Percentiles rank a stretch among this genome's conserved stretches.
These are phyloP conservation scores for Mollisiaceae sp. DNA, from an alignment of 2,329 filamentous ascomycete genomes.

Conservation along the genomic window DNA sequence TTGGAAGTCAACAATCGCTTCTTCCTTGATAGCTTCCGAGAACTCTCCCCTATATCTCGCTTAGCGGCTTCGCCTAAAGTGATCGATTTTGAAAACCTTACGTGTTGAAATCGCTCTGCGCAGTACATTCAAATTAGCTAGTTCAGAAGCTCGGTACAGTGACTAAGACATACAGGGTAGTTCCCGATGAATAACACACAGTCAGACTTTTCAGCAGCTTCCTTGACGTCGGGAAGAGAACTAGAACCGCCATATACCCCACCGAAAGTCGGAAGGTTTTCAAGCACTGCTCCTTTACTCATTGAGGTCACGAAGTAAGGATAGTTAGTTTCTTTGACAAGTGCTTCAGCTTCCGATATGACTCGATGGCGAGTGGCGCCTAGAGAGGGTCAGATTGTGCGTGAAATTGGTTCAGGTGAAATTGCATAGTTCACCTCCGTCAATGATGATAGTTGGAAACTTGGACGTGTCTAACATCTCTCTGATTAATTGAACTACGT, in stretches of 20 bases:
- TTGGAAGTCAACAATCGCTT: constrained; percentile 42
- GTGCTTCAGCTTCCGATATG: constrained; percentile 36
- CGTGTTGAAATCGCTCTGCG: constrained; percentile 1
- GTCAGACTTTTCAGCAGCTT: constrained; percentile 20
- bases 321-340: constrained; percentile 49
- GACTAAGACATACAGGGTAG: constrained; percentile 19
- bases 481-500: constrained; percentile 42
- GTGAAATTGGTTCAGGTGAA: background rate
- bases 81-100: background rate
- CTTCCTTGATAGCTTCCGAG: constrained; percentile 35
- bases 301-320: constrained; percentile 54
- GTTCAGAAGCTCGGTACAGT: background rate
- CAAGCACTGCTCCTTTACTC: constrained; percentile 56
- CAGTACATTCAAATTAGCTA: background rate
- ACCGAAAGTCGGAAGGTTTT: constrained; percentile 51
- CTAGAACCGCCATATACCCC: constrained; percentile 51
- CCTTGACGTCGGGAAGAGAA: constrained; percentile 6
- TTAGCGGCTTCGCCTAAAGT: background rate
- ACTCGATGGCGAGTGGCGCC: constrained; percentile 38
- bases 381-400: background rate
- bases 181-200: constrained; percentile 25
- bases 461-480: background rate
- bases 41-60: constrained; percentile 33
- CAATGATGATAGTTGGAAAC: background rate
- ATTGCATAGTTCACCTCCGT: background rate